Base-by-base conservation (phyloP, 2,329 filamentous ascomycete genomes). In the Didymosphaeria variabile region DNA sequence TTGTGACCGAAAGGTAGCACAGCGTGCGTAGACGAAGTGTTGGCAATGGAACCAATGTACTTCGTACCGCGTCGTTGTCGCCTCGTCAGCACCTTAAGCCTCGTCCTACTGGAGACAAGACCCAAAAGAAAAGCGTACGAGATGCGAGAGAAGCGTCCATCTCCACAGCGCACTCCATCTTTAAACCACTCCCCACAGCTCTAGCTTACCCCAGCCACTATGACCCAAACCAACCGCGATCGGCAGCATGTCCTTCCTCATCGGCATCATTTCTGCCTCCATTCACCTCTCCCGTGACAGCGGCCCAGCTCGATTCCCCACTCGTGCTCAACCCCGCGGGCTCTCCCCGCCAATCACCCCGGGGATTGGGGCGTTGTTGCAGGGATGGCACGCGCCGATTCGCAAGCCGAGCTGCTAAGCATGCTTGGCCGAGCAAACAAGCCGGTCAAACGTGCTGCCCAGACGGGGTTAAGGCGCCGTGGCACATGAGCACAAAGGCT, bases 401-500 rank as follows among this genome's bases (percentile, higher is more conserved):
- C 2, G 59, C 47, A 44, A 44, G 23, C 31, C 29, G 5, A 34
- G 31, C 40, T 17, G 26, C 23, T 31, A 60, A 55, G 55, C 5
- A 4, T 42, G 13, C 52, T 55, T 55, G 26, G 45, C 32, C 29
- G 26, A 29, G 49, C 19, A 57, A 61, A 60, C 56, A 50, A 51
- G 47, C 34, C 54, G 57, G 49, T 45, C 49, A 15, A 60, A 42
- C 23, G 23, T 32, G 52, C 21, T 46, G 26, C 21, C 26, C 42
- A 38, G 32, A 29, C 17, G 34, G 44, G n/a, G 56, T 46, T 45
- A 53, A 55, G 52, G 32, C 31, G 23, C 26, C 55, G 23, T 62
- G 54, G 55, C 56, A 44, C 42, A 29, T 38, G 40, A 38, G 52
- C 55, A 26, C 21, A 29, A 58, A 61, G 55, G 59, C 60, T 62